Base-by-base conservation (phyloP, 106 monocot species). In the Chionographis japonica region DNA sequence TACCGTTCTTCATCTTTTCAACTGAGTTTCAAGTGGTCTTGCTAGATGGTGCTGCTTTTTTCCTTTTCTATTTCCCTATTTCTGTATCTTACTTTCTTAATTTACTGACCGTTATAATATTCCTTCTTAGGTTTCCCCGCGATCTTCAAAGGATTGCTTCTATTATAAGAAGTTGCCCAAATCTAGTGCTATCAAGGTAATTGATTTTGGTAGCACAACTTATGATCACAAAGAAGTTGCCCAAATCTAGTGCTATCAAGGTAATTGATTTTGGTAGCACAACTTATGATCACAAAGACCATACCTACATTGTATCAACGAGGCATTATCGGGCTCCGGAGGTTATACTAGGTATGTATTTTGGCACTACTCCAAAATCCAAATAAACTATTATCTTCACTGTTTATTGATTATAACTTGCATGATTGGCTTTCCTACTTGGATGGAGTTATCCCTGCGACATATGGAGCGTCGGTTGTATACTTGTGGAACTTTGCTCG, bases 231-330 rank as follows among this genome's bases (percentile, higher is more conserved):
- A n/a, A n/a, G n/a, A n/a, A 76, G 51, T 19, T 95, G 56, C 95
- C 95, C 17, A 95, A 95, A 67, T 95, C 88, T 20, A 89, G 91
- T 74, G 79, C 86, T 12, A 88, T 95, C 15, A 95, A 95, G 63
- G 79, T 95, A 12, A 91, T 95, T 76, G 95, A 95, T 82, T 95
- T 91, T 77, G 95, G 95, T n/a, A 95, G 91, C 77, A 91, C 91
- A 12, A 91, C 91, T 14, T 75, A 78, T 69, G 88, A 82, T 40
- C 67, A 75, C 43, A 68, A 84, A 51, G 79, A 84, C 12, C 85
- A 82, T 60, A 82, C 55, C 49, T 95, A 91, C 55, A 74, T 86
- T 54, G 95, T 95, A 0, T 95, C 95, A 9, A 95, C 95, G 0
- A 71, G 95, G 58, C 95, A 95, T 65, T 95, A 95, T 62, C 78